These are phyloP conservation scores for Nitzschia sp. DNA, from an alignment of 108 stramenopile genomes.

Conservation along the genomic window DNA sequence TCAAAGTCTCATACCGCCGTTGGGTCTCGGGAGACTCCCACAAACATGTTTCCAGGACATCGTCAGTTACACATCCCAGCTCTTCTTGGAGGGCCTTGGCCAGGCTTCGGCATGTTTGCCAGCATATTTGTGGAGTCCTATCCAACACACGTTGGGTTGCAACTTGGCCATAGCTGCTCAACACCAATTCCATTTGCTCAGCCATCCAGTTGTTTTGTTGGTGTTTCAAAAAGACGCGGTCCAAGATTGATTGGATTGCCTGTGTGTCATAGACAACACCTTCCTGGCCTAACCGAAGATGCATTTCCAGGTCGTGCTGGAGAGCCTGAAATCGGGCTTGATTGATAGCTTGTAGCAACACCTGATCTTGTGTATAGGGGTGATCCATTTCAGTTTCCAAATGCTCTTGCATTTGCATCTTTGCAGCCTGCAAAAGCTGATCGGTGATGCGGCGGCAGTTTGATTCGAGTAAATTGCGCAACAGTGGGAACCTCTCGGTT, in stretches of 20 bases:
- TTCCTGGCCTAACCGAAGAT: conserved; percentile 40
- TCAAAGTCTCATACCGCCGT: conserved; percentile 23
- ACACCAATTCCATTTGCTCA: conserved; percentile 67
- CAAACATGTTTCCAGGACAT: conserved; percentile 24
- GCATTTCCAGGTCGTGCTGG: conserved; percentile 49
- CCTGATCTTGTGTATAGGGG: conserved; percentile 69
- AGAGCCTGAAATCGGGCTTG: conserved; percentile 47
- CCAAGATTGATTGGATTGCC: conserved; percentile 45
- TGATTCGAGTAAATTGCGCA: conserved; percentile 31
- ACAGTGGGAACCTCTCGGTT: conserved; percentile 31
- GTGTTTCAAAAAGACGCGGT: conserved; percentile 55
- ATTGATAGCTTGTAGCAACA: conserved; percentile 52
- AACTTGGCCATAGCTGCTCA: conserved; percentile 60
- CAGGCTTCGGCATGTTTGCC: conserved; percentile 45
- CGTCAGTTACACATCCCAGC: conserved; percentile 35
- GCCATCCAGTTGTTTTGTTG: conserved; percentile 59
- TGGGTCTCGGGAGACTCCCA: conserved; percentile 21
- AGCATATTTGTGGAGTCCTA: conserved; percentile 72
- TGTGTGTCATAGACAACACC: conserved; percentile 38
- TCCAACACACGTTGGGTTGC: conserved; percentile 68
- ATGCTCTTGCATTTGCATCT: conserved; percentile 45
- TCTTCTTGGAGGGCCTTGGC: conserved; percentile 23
- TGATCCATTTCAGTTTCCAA: conserved; percentile 51
- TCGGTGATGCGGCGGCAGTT: conserved; percentile 15
- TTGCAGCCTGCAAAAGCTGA: conserved; percentile 36